Percentiles rank a stretch among this genome's conserved stretches.
These are phyloP conservation scores for Microbotryum violaceum DNA, from an alignment of 1,284 basidiomycete genomes.

Conservation along the genomic window DNA sequence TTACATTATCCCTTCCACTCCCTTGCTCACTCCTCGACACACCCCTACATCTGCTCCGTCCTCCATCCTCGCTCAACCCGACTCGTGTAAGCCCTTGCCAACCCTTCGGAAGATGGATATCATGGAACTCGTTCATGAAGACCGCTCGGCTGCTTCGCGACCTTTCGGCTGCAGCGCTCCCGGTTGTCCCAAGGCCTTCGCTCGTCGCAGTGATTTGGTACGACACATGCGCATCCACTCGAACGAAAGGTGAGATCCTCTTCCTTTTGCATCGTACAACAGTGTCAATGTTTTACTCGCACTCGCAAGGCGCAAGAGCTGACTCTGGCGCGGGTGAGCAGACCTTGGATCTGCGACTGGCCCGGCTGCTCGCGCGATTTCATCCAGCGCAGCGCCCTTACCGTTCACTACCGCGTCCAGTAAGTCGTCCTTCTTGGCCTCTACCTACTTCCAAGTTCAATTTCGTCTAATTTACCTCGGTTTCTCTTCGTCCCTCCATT, in stretches of 20 bases:
- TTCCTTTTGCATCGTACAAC: neutral
- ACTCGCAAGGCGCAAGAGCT: too few relatives aligned
- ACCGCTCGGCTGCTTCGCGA: conserved; percentile 3
- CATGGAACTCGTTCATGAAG: conserved; percentile 11
- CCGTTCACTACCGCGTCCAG: conserved; percentile 37
- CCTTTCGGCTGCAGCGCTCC: conserved; percentile 36
- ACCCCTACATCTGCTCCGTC: too few relatives aligned
- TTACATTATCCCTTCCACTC: too few relatives aligned
- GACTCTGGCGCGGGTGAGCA: neutral
- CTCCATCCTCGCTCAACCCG: too few relatives aligned
- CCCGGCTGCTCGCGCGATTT: conserved; percentile 33
- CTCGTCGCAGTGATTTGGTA: conserved; percentile 4
- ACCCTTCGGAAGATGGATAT: conserved; percentile 6
- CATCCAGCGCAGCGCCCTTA: conserved; percentile 38
- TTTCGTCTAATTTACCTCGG: neutral
- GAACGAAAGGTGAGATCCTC: neutral
- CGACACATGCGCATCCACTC: conserved; percentile 8
- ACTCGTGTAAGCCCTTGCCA: too few relatives aligned
- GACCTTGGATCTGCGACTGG: conserved; percentile 40
- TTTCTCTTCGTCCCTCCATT: neutral
- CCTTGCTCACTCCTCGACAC: too few relatives aligned
- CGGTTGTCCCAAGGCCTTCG: conserved; percentile 33
- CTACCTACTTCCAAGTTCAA: too few relatives aligned
- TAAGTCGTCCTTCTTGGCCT: conserved; percentile 2
- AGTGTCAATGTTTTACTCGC: neutral